Conservation (phyloP, 257 asterid species). For the Solanum megistacrolobum region DNA sequence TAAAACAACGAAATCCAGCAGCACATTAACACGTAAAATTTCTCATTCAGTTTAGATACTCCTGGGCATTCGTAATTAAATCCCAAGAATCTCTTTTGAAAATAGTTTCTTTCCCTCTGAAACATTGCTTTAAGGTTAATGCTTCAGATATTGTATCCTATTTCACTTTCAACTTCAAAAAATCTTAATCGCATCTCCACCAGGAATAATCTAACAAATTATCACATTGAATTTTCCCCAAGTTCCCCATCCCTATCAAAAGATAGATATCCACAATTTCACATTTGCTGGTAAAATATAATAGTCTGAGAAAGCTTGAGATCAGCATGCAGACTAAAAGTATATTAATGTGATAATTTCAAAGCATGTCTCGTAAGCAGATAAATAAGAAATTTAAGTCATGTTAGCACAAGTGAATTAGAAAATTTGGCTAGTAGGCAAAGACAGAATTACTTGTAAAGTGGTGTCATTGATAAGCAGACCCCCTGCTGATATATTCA, state of each 20-base stretch:
- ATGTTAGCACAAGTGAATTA: not conserved
- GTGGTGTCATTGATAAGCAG: constrained; percentile 56
- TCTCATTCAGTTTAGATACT: not conserved
- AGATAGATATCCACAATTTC: not conserved
- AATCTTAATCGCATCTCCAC: not conserved
- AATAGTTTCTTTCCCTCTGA: not conserved
- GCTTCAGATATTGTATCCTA: not conserved
- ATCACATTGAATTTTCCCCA: not conserved
- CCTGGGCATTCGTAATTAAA: not conserved
- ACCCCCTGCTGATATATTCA: constrained; percentile 66
- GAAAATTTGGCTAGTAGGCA: not conserved
- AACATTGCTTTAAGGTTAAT: not conserved
- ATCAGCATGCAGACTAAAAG: not conserved
- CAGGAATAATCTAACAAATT: not conserved
- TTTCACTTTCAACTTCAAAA: not conserved
- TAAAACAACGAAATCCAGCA: not conserved
- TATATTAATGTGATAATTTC: not conserved
- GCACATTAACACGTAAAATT: not conserved
- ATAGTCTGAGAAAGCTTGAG: not conserved
- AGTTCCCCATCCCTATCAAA: not conserved
- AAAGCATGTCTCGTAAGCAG: not conserved
- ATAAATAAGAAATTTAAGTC: not conserved
- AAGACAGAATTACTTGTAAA: constrained; percentile 47
- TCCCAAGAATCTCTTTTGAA: not conserved
- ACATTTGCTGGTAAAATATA: not conserved